Percentiles rank a stretch among this genome's conserved stretches.
These are phyloP conservation scores for Catenaria anguillulae DNA, from an alignment of 371 early-diverging fungal genomes.

Conservation along the genomic window DNA sequence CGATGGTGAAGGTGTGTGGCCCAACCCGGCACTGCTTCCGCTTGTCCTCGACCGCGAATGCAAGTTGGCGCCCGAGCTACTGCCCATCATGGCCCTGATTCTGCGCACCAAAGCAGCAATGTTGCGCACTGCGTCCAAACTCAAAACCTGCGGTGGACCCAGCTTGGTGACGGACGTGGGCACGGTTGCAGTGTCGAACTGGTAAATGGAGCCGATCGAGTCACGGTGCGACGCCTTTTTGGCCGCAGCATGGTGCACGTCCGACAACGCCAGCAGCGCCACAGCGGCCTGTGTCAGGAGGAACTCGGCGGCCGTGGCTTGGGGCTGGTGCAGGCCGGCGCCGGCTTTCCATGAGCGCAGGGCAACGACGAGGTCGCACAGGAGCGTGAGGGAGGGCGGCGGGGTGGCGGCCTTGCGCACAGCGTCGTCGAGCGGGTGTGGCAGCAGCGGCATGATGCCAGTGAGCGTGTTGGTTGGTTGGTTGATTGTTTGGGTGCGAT, in stretches of 20 bases:
- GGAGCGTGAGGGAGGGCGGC: background rate
- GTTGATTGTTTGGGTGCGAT: too few relatives aligned
- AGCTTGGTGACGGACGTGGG: too few relatives aligned
- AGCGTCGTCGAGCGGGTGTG: conserved; percentile 4
- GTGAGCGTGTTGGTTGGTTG: too few relatives aligned
- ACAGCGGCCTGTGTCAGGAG: conserved; percentile 6
- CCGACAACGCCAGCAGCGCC: background rate
- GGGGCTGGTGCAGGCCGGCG: background rate
- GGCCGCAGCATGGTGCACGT: background rate
- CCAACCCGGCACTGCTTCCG: too few relatives aligned
- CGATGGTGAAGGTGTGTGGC: too few relatives aligned
- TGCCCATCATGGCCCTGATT: too few relatives aligned
- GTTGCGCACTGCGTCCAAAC: too few relatives aligned
- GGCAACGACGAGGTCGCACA: background rate
- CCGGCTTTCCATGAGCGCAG: background rate
- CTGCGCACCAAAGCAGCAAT: too few relatives aligned
- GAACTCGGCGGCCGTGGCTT: background rate
- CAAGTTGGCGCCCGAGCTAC: too few relatives aligned
- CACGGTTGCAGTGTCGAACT: background rate
- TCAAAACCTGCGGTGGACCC: too few relatives aligned
- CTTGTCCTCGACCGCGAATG: too few relatives aligned
- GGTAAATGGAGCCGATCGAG: conserved; percentile 1
- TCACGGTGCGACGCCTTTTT: background rate
- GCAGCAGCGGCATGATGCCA: background rate
- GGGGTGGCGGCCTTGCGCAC: background rate